Conservation (phyloP, 2,329 filamentous ascomycete species). For the Curvularia spicifera region DNA sequence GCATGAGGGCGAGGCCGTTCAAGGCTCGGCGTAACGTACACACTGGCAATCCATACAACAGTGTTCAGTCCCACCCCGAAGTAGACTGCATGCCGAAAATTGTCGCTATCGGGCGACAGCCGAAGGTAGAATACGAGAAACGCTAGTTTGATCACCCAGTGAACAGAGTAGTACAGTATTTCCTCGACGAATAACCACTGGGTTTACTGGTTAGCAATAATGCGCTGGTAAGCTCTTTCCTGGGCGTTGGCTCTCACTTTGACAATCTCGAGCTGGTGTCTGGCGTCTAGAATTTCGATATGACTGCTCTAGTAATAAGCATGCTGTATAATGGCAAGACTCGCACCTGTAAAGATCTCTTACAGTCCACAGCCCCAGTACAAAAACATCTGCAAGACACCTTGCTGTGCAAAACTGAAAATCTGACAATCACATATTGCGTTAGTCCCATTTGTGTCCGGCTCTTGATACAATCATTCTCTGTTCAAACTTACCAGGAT, state of each 20-base stretch:
- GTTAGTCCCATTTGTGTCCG: background rate
- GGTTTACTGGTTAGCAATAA: background rate
- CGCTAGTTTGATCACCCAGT: slow-evolving; percentile 10
- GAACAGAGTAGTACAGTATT: slow-evolving; percentile 7
- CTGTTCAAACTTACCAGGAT: background rate
- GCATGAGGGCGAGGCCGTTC: background rate
- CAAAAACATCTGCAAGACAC: slow-evolving; percentile 32
- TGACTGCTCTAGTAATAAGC: background rate
- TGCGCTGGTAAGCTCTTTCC: background rate
- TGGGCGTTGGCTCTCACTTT: background rate
- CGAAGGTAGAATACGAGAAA: slow-evolving; percentile 12
- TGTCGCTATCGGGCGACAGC: slow-evolving; percentile 1
- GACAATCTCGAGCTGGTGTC: background rate
- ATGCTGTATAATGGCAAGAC: background rate
- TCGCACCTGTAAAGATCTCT: background rate
- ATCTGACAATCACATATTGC: background rate
- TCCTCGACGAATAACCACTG: slow-evolving; percentile 9
- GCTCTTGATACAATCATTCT: background rate
- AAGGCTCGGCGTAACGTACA: background rate
- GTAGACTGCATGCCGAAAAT: slow-evolving; percentile 4
- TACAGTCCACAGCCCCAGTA: slow-evolving; percentile 16
- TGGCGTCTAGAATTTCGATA: background rate
- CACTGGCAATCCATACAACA: slow-evolving; percentile 1
- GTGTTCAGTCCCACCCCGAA: slow-evolving; percentile 3
- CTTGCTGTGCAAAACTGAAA: slow-evolving; percentile 12